A percentile compares a stretch with the other conserved stretches of the same genome.
Evolutionary conservation across 495 filamentous ascomycete genomes (phyloP).

Genomic region (Aspergillus cavernicola): DNA sequence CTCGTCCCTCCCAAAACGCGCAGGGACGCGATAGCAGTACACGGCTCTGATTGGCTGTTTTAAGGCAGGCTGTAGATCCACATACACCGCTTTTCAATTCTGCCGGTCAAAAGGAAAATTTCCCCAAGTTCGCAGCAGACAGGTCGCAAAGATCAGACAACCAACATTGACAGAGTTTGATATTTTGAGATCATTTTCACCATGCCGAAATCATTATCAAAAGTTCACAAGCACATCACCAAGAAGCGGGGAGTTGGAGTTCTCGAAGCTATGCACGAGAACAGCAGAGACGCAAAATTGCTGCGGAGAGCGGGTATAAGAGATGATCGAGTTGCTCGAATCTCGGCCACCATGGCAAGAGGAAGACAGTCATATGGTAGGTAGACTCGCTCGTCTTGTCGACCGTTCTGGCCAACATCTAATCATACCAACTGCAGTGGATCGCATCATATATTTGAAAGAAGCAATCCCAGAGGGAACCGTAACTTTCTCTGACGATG

Average conservation of each 20-base stretch:
- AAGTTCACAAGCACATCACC: slow-evolving; percentile 77
- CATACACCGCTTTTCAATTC: slow-evolving; percentile 22
- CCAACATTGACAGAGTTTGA: neutral
- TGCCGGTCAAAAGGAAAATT: slow-evolving; percentile 22
- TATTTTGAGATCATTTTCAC: neutral
- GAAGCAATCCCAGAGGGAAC: slow-evolving; percentile 52
- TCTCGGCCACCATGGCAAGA: slow-evolving; percentile 59
- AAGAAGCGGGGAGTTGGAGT: slow-evolving; percentile 66
- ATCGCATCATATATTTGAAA: slow-evolving; percentile 69
- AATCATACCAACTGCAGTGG: slow-evolving; percentile 46
- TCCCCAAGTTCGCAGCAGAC: neutral
- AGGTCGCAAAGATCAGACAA: neutral
- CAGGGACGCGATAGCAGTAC: slow-evolving; percentile 19
- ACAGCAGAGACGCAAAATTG: slow-evolving; percentile 73
- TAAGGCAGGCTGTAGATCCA: slow-evolving; percentile 2
- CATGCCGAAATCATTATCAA: slow-evolving; percentile 75
- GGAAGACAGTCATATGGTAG: slow-evolving; percentile 64
- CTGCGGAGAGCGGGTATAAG: slow-evolving; percentile 69
- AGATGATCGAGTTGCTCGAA: slow-evolving; percentile 70
- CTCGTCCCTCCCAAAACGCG: slow-evolving; percentile 17
- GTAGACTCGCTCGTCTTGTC: slow-evolving; percentile 15
- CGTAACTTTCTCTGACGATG: slow-evolving; percentile 52
- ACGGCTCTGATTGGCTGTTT: slow-evolving; percentile 18
- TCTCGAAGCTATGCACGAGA: slow-evolving; percentile 69
- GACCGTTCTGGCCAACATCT: neutral